A percentile compares a stretch with the other conserved stretches of the same genome.
Conservation (phyloP, 257 asterid genomes). For the Solanum ossicruentum region DNA sequence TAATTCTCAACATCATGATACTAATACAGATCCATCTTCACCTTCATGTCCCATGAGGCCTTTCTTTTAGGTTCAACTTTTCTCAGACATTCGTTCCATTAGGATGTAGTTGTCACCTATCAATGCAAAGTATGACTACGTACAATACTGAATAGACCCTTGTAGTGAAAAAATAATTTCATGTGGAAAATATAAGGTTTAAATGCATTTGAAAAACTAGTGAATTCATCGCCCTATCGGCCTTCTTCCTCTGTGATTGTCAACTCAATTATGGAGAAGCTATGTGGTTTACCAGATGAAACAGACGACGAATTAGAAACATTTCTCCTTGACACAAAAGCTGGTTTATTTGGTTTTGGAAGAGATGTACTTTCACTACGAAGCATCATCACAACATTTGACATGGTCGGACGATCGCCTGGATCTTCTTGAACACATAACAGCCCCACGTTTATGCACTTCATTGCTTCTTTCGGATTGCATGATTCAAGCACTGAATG, state of each 20-base stretch:
- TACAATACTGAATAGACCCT: neutral
- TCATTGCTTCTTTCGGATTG: neutral
- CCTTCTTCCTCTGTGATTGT: constrained; percentile 1
- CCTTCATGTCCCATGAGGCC: constrained; percentile 27
- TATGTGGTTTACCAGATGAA: neutral
- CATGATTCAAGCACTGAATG: neutral
- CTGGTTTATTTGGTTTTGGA: constrained; percentile 13
- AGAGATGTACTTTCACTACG: neutral
- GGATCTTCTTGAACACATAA: constrained; percentile 25
- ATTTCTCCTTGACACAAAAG: neutral
- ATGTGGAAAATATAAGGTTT: neutral
- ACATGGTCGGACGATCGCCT: constrained; percentile 16
- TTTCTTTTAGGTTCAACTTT: constrained; percentile 7
- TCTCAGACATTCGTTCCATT: neutral
- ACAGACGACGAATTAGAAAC: neutral
- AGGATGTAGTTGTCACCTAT: neutral
- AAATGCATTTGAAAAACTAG: neutral
- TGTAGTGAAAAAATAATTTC: neutral
- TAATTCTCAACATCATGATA: constrained; percentile 17
- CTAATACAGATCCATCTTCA: constrained; percentile 15
- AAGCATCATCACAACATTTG: constrained; percentile 14
- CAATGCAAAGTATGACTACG: neutral
- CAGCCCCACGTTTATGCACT: constrained; percentile 14
- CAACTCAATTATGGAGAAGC: neutral
- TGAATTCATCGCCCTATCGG: neutral